Conservation (phyloP, 202 grass and related monocot genomes). For the Zoysia matrella region DNA sequence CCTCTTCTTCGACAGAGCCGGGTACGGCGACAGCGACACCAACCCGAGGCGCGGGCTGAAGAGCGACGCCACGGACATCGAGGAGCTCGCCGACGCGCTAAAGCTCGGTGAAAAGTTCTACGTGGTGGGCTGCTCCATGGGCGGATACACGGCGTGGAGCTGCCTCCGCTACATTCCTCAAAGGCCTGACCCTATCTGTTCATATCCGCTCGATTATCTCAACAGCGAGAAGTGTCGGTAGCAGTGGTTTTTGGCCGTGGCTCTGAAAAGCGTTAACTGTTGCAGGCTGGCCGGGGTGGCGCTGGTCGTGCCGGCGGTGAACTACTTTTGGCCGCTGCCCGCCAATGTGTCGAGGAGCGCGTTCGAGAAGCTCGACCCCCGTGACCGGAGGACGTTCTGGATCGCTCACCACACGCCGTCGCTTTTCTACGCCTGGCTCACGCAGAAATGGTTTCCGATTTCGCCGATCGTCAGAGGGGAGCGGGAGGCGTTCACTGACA, state of each 20-base stretch:
- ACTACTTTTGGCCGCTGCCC: conserved; percentile 72
- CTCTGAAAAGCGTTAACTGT: not conserved
- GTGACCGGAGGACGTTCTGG: conserved; percentile 40
- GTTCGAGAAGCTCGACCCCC: conserved; percentile 45
- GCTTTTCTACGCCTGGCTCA: conserved; percentile 55
- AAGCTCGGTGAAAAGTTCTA: conserved; percentile 60
- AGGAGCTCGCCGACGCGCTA: conserved; percentile 58
- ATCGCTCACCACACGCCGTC: conserved; percentile 26
- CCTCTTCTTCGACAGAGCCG: conserved; percentile 69
- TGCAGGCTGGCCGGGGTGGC: conserved; percentile 56
- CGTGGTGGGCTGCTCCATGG: conserved; percentile 58
- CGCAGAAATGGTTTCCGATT: conserved; percentile 50
- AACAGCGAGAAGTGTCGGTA: not conserved
- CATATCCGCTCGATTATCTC: not conserved
- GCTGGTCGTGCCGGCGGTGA: conserved; percentile 62
- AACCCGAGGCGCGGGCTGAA: conserved; percentile 55
- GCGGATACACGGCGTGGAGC: conserved; percentile 57
- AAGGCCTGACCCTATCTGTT: conserved; percentile 35
- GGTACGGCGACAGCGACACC: conserved; percentile 71
- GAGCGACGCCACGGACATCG: not conserved
- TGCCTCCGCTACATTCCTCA: conserved; percentile 70
- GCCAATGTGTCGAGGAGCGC: conserved; percentile 33
- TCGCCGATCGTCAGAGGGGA: conserved; percentile 43
- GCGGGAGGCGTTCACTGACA: conserved; percentile 36
- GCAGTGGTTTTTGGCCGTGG: too few relatives aligned